Percentiles rank a stretch among this genome's conserved stretches.
phyloP scores from a whole-genome alignment of 169 alveolate genomes.

The Cryptosporidium muris region DNA sequence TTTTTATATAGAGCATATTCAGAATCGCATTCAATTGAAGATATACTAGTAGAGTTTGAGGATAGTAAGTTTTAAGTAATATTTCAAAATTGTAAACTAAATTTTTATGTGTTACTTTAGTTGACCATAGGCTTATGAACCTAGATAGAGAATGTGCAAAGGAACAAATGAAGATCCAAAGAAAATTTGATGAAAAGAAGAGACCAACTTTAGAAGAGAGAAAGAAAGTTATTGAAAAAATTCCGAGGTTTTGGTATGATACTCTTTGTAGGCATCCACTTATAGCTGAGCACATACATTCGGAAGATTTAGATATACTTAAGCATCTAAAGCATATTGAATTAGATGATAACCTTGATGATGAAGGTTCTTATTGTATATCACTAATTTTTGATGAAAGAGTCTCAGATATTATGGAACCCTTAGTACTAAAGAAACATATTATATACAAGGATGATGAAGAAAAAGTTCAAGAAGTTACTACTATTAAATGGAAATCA shows the following conservation, averaged over 20 bases:
- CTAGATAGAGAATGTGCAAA: conserved; percentile 88
- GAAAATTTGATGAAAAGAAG: conserved; percentile 86
- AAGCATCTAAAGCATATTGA: conserved; percentile 81
- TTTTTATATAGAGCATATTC: too few species aligned
- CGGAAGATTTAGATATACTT: conserved; percentile 85
- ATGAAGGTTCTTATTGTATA: conserved; percentile 87
- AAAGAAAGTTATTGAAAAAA: conserved; percentile 81
- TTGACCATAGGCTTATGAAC: conserved; percentile 61
- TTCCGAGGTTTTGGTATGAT: conserved; percentile 89
- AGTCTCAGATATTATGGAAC: conserved; percentile 86
- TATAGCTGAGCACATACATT: conserved; percentile 80
- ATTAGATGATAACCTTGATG: conserved; percentile 87
- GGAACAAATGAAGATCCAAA: conserved; percentile 87
- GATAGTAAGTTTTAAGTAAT: conserved; percentile 27
- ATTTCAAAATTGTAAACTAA: not conserved
- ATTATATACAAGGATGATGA: conserved; percentile 81
- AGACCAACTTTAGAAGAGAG: conserved; percentile 86
- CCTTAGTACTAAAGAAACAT: conserved; percentile 83
- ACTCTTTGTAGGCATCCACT: conserved; percentile 87
- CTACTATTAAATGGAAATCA: conserved; percentile 86
- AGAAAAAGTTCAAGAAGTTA: conserved; percentile 86
- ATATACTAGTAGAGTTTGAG: conserved; percentile 24
- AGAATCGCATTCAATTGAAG: not conserved
- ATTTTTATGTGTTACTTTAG: not conserved
- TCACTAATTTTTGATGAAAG: conserved; percentile 82